These are phyloP conservation scores for Blastocrithidia nonstop DNA, from an alignment of 208 protist genomes.

Conservation along the genomic window DNA sequence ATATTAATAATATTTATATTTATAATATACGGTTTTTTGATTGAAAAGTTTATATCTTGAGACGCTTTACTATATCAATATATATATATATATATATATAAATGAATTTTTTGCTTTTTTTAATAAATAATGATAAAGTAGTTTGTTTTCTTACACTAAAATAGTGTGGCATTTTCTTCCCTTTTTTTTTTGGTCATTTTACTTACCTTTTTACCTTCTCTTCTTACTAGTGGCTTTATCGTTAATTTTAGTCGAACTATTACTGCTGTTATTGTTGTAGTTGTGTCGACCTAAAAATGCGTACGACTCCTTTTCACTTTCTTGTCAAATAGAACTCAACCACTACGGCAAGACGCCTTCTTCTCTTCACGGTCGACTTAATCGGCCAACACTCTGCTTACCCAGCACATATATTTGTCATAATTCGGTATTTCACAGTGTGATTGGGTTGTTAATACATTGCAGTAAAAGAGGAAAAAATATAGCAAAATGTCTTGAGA, in stretches of 20 bases:
- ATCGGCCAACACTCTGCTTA: slow-evolving; percentile 18
- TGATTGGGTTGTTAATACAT: slow-evolving; percentile 59
- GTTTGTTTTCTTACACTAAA: too few species aligned
- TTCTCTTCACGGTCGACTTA: slow-evolving; percentile 65
- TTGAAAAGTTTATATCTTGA: too few species aligned
- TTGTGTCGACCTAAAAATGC: slow-evolving; percentile 6
- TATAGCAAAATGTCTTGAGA: slow-evolving; percentile 29
- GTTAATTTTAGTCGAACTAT: slow-evolving; percentile 11
- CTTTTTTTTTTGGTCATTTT: too few species aligned
- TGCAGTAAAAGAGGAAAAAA: slow-evolving; percentile 72
- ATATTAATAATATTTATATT: too few species aligned
- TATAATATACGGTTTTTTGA: too few species aligned
- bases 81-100: too few species aligned
- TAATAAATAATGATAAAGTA: too few species aligned
- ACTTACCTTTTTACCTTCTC: too few species aligned
- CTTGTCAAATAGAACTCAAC: slow-evolving; percentile 27
- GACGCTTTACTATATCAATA: too few species aligned
- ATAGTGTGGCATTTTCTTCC: too few species aligned
- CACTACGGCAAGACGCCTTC: slow-evolving; percentile 32
- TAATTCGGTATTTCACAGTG: slow-evolving; percentile 41
- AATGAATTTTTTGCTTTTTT: too few species aligned
- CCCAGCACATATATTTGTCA: slow-evolving; percentile 44
- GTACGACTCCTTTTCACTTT: slow-evolving; percentile 19
- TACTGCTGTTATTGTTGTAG: neutral
- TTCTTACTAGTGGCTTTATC: too few species aligned